Evolutionary conservation across 495 filamentous ascomycete species (phyloP).

Genomic region (Talaromyces proteolyticus): DNA sequence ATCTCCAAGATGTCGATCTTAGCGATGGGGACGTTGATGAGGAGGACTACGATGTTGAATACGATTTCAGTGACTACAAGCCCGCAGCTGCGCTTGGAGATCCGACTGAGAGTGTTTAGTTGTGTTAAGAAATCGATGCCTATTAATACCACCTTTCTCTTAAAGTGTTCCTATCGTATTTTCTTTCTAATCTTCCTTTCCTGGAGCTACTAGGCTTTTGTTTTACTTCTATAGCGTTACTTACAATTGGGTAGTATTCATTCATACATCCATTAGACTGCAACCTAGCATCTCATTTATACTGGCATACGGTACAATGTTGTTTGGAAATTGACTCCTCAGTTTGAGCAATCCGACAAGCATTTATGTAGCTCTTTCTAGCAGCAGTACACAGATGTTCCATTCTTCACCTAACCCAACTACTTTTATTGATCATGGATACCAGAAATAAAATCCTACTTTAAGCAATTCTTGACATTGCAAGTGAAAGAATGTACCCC

Average conservation of each 20-base stretch:
- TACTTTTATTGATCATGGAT: background rate
- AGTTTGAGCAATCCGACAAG: no score
- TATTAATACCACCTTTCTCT: background rate
- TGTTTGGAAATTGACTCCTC: no score
- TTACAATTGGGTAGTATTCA: background rate
- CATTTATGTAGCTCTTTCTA: background rate
- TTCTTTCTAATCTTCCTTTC: background rate
- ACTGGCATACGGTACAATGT: no score
- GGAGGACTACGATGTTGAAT: conserved; percentile 19
- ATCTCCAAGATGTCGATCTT: conserved; percentile 16
- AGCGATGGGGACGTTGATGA: conserved; percentile 15
- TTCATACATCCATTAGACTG: background rate
- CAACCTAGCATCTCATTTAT: background rate
- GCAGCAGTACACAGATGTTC: background rate
- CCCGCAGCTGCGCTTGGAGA: conserved; percentile 14
- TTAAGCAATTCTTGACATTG: background rate
- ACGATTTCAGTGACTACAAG: conserved; percentile 16
- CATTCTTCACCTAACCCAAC: background rate
- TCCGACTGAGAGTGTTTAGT: conserved; percentile 12
- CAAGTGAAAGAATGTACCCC: background rate
- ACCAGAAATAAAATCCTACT: background rate
- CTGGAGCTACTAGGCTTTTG: background rate
- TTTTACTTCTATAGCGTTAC: background rate
- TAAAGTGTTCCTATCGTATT: background rate
- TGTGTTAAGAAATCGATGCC: background rate